Evolutionary conservation across 306 rosid genomes (phyloP), one percentile per base, ranked within the genome.

Genomic region (Mimosa bimucronata): DNA sequence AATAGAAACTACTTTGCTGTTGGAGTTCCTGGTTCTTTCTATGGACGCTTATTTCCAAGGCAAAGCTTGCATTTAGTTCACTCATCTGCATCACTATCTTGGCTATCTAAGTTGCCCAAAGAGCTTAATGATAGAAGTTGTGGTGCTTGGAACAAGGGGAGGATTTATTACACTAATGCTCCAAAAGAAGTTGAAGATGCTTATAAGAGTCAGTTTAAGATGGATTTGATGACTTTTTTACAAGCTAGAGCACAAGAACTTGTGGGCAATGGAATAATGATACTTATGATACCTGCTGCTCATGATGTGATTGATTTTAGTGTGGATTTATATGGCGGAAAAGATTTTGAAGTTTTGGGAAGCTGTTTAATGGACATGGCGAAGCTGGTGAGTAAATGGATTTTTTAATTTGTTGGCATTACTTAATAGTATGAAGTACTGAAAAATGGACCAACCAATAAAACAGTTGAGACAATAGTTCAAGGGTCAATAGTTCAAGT

Each of bases 141-240:
- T 76, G n/a, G 60, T 71, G 84, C 87, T 42, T 84, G 76, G 79
- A 84, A 84, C 55, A 84, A 80, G n/a, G 84, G 87, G 60, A 72
- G 79, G 66, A 80, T 84, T 70, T 44, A 28, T 30, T 71, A 71
- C 25, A 6, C 76, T 19, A 57, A 64, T 76, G 71, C 83, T 15
- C 76, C 79, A 3, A 76, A 64, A 21, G 82, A 84, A 64, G 84
- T 80, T 29, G 26, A 34, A 11, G 77, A 60, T 5, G 77, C 77
- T 34, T 79, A 60, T 71, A 7, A 58, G 16, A 38, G 44, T 3
- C 52, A 44, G 1, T 71, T 9, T 79, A 9, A 64, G 52, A 44
- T 2, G 3, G 71, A 60, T 11, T 42, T 71, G 62, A 71, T 71
- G 28, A 15, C 46, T 9, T 71, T 79, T 14, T 25, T 71, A 28